These are phyloP conservation scores for Gonapodya sp. DNA, from an alignment of 192 early-diverging fungal genomes.

Conservation along the genomic window DNA sequence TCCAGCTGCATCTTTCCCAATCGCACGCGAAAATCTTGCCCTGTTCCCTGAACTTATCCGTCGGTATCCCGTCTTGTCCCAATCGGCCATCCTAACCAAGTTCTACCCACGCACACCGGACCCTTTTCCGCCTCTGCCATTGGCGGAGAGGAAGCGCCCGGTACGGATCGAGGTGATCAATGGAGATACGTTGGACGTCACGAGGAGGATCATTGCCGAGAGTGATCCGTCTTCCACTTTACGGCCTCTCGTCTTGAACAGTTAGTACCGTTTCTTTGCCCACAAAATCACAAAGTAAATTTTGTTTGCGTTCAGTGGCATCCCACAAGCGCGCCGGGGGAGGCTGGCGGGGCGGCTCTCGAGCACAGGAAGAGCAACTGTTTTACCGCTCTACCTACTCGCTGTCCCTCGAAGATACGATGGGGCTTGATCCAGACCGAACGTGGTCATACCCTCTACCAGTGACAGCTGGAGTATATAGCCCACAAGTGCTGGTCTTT, in stretches of 20 bases:
- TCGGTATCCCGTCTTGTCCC: neutral
- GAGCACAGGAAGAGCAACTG: neutral
- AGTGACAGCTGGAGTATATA: neutral
- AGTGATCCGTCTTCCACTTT: neutral
- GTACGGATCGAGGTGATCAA: neutral
- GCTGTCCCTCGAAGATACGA: neutral
- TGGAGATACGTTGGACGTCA: neutral
- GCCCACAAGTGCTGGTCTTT: neutral
- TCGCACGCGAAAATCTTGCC: too few species aligned
- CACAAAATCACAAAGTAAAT: neutral
- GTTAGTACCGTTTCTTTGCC: neutral
- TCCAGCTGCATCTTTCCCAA: too few species aligned
- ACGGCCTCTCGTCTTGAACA: neutral
- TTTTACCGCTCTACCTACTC: neutral
- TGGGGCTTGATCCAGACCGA: neutral
- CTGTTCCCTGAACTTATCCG: too few species aligned
- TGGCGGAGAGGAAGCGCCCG: neutral
- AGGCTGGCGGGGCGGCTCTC: neutral
- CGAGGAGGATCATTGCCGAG: neutral
- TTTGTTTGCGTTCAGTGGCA: neutral
- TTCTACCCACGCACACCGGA: neutral
- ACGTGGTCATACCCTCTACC: neutral
- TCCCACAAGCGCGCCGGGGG: neutral
- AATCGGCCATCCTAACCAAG: neutral
- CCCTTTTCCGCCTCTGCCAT: neutral